These are phyloP conservation scores for Morella rubra DNA, from an alignment of 306 rosid genomes.

Conservation along the genomic window DNA sequence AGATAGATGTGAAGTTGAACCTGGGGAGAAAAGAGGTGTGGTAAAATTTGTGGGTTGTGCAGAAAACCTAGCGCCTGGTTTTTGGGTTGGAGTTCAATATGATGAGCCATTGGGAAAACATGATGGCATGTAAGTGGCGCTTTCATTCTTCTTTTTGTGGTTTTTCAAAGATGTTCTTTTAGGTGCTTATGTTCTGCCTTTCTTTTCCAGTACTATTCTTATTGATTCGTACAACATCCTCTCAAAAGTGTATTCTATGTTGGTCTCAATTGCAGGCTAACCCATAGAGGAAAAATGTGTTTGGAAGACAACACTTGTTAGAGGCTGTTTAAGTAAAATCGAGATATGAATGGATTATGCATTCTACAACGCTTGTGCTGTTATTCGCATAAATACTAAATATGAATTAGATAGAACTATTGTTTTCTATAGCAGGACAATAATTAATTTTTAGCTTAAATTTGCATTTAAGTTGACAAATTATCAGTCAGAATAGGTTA, in stretches of 20 bases:
- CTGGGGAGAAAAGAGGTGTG: conserved; percentile 79
- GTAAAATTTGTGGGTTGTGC: conserved; percentile 77
- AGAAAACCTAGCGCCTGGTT: conserved; percentile 82
- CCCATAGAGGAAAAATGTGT: background rate
- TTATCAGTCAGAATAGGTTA: background rate
- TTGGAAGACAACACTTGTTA: background rate
- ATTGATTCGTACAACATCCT: background rate
- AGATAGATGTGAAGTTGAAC: conserved; percentile 93
- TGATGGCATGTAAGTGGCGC: conserved; percentile 80
- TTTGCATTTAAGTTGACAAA: background rate
- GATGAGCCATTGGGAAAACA: conserved; percentile 98
- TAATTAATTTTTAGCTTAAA: background rate
- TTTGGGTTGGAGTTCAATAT: conserved; percentile 91
- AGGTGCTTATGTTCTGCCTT: background rate
- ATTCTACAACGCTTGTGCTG: background rate
- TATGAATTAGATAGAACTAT: no score
- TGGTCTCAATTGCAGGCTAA: background rate
- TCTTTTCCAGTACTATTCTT: background rate
- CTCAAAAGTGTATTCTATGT: background rate
- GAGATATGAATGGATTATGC: no score
- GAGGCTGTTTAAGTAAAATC: background rate
- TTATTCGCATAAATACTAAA: background rate
- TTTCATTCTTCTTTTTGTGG: background rate
- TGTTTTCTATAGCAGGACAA: no score
- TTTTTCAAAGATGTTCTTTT: conserved; percentile 6